These are phyloP conservation scores for Naematelia encephala DNA, from an alignment of 768 basidiomycete genomes.

Conservation along the genomic window DNA sequence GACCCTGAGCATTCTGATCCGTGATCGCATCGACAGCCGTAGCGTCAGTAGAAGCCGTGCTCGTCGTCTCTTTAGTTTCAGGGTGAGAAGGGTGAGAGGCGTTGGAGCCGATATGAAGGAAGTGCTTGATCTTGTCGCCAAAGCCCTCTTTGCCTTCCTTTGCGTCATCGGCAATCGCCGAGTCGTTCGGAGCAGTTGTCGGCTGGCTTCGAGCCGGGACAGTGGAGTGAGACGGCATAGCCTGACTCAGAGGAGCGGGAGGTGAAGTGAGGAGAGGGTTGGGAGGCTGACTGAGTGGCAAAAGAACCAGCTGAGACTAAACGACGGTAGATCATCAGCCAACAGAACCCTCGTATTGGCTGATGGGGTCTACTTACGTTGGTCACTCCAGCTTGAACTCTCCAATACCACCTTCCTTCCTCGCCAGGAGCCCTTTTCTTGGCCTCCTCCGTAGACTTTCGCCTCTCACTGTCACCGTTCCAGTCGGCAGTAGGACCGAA, in stretches of 20 bases:
- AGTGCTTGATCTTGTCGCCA: conserved; percentile 35
- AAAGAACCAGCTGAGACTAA: conserved; percentile 38
- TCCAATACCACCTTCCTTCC: conserved; percentile 41
- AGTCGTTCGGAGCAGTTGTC: too few species aligned
- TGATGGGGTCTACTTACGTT: conserved; percentile 25
- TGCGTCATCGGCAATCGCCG: neutral
- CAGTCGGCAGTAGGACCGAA: conserved; percentile 15
- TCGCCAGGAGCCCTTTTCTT: conserved; percentile 8
- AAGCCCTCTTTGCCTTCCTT: conserved; percentile 2
- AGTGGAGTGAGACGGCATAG: conserved; percentile 39
- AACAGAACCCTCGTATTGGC: neutral
- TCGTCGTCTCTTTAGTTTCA: neutral
- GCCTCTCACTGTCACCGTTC: neutral
- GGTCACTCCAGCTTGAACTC: conserved; percentile 40
- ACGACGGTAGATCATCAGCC: neutral
- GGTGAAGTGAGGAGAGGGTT: conserved; percentile 38
- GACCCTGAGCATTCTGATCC: conserved; percentile 35
- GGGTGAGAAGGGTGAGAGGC: conserved; percentile 10
- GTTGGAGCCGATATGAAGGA: conserved; percentile 14
- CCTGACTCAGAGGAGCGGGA: conserved; percentile 35
- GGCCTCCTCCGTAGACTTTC: conserved; percentile 7
- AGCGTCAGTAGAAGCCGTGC: neutral
- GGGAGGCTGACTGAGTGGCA: conserved; percentile 36
- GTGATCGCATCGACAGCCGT: conserved; percentile 20
- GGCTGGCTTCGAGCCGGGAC: neutral